A percentile compares a stretch with the other conserved stretches of the same genome.
Conservation (phyloP, 495 filamentous ascomycete species). For the Neurospora terricola region DNA sequence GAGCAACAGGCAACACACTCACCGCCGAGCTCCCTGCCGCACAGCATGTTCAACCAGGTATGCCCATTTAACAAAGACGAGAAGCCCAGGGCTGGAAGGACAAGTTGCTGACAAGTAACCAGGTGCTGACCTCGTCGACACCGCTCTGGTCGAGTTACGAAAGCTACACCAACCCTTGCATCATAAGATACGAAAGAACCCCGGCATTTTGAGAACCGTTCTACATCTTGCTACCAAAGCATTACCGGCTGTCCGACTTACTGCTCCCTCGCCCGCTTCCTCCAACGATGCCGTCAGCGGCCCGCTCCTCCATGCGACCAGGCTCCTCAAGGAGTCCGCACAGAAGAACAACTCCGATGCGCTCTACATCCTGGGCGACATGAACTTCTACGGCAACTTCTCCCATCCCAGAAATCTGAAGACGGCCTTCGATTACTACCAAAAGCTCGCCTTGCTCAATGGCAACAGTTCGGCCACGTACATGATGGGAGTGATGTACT, state of each 20-base stretch:
- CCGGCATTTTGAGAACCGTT: constrained; percentile 28
- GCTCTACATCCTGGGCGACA: constrained; percentile 80
- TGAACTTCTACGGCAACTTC: constrained; percentile 96
- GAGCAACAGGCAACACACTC: constrained; percentile 16
- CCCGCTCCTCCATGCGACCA: constrained; percentile 51
- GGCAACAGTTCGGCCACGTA: constrained; percentile 89
- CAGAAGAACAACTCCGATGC: constrained; percentile 73
- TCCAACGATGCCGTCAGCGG: constrained; percentile 20
- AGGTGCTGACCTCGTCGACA: constrained; percentile 37
- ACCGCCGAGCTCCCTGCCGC: constrained; percentile 19
- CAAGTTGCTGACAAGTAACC: constrained; percentile 5
- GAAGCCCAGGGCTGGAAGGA: background rate
- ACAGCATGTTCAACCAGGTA: constrained; percentile 21
- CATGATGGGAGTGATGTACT: constrained; percentile 95
- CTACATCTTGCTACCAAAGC: constrained; percentile 29
- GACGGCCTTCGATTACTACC: constrained; percentile 73
- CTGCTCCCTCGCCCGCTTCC: constrained; percentile 26
- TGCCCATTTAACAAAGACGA: background rate
- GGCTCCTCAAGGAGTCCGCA: constrained; percentile 66
- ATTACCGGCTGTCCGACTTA: constrained; percentile 32
- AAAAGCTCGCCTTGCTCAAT: constrained; percentile 60
- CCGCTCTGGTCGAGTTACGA: constrained; percentile 31
- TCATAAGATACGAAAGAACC: constrained; percentile 25
- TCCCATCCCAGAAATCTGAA: constrained; percentile 76
- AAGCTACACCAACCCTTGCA: constrained; percentile 30